Evolutionary conservation across 441 rosid genomes (phyloP).

Genomic region (Croton setiger): DNA sequence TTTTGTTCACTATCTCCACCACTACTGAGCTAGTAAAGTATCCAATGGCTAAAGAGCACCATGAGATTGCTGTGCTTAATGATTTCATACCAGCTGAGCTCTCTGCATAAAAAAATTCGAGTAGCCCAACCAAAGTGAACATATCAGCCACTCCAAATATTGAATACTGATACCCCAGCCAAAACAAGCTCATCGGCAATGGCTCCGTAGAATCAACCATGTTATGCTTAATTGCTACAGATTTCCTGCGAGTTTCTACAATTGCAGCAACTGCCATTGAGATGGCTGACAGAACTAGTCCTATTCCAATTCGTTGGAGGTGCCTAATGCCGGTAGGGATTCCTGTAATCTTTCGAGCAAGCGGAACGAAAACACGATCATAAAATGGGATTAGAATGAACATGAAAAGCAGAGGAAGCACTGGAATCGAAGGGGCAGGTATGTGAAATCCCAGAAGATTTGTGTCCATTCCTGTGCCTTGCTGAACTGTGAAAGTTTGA

Average conservation of each 20-base stretch:
- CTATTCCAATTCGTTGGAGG: conserved; percentile 54
- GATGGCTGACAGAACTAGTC: conserved; percentile 49
- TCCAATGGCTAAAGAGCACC: conserved; percentile 57
- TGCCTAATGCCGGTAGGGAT: conserved; percentile 51
- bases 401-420: conserved; percentile 50
- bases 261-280: conserved; percentile 58
- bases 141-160: conserved; percentile 57
- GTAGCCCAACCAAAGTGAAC: conserved; percentile 59
- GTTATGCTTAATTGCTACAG: conserved; percentile 39
- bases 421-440: conserved; percentile 55
- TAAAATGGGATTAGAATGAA: conserved; percentile 46
- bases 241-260: conserved; percentile 46
- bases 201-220: conserved; percentile 50
- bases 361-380: conserved; percentile 51
- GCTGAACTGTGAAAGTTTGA: conserved; percentile 59
- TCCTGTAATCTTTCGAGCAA: conserved; percentile 49
- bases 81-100: conserved; percentile 59
- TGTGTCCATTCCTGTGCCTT: conserved; percentile 61
- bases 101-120: conserved; percentile 60
- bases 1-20: conserved; percentile 53
- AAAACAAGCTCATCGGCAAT: conserved; percentile 51
- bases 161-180: conserved; percentile 56
- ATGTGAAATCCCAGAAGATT: conserved; percentile 36
- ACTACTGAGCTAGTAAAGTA: conserved; percentile 47
- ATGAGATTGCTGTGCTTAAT: conserved; percentile 47